Percentiles rank a stretch among this genome's conserved stretches.
Evolutionary conservation across 345 rosid species (phyloP).

Genomic region (Aquilaria yunnanensis): DNA sequence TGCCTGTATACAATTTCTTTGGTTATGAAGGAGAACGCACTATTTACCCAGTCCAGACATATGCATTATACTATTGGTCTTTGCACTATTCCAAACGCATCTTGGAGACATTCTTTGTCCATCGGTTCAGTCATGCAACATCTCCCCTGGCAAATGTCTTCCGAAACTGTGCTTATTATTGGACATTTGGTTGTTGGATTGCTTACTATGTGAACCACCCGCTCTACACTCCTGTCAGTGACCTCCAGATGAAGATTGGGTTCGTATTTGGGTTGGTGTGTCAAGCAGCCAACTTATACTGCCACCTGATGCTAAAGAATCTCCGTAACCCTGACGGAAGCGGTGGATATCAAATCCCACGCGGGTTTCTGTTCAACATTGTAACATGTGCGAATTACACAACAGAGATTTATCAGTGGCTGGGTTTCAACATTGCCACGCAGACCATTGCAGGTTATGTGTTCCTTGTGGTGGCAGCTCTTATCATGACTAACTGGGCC

Average conservation of each 20-base stretch:
- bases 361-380: slow-evolving; percentile 85
- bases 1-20: slow-evolving; percentile 69
- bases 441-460: slow-evolving; percentile 89
- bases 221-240: slow-evolving; percentile 81
- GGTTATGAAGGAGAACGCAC: slow-evolving; percentile 61
- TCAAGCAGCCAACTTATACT: slow-evolving; percentile 80
- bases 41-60: slow-evolving; percentile 82
- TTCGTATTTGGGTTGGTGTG: slow-evolving; percentile 75
- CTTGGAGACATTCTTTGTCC: slow-evolving; percentile 92
- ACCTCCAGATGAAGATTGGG: slow-evolving; percentile 95
- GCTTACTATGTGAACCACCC: slow-evolving; percentile 98
- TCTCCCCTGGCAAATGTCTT: slow-evolving; percentile 90
- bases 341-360: slow-evolving; percentile 93
- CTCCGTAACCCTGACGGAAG: slow-evolving; percentile 63
- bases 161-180: slow-evolving; percentile 90
- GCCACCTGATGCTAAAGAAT: slow-evolving; percentile 77
- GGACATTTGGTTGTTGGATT: slow-evolving; percentile 81
- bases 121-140: slow-evolving; percentile 91
- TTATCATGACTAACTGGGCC: slow-evolving; percentile 98
- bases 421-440: slow-evolving; percentile 94
- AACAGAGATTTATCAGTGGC: slow-evolving; percentile 95
- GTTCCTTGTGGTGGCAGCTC: slow-evolving; percentile 73
- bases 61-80: slow-evolving; percentile 93
- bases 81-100: slow-evolving; percentile 95
- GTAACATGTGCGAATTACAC: slow-evolving; percentile 99